A percentile compares a stretch with the other conserved stretches of the same genome.
Evolutionary conservation across 495 filamentous ascomycete genomes (phyloP).

Genomic region (Aspergillus sclerotioniger): DNA sequence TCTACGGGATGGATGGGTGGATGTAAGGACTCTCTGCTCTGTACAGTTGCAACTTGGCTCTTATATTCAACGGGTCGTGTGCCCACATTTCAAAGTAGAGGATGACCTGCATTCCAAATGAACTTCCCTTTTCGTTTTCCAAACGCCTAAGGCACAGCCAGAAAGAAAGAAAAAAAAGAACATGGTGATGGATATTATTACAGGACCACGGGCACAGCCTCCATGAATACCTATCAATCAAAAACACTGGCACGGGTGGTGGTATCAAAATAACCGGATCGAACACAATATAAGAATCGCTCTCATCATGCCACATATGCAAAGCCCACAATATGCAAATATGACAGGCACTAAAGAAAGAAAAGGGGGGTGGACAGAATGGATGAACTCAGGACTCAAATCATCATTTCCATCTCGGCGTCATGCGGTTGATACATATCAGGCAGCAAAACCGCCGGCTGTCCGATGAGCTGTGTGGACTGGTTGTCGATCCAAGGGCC

Average conservation of each 20-base stretch:
- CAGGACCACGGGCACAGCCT: conserved; percentile 7
- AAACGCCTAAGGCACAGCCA: conserved; percentile 9
- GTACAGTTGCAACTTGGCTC: background rate
- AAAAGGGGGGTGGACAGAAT: conserved; percentile 12
- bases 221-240: conserved; percentile 9
- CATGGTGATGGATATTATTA: conserved; percentile 6
- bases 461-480: conserved; percentile 38
- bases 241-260: conserved; percentile 9
- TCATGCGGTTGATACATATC: conserved; percentile 33
- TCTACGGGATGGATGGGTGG: too few species aligned
- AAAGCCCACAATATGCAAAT: background rate
- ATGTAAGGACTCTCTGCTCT: too few species aligned
- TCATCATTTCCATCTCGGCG: conserved; percentile 40
- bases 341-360: conserved; percentile 7
- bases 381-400: conserved; percentile 21
- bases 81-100: conserved; percentile 1
- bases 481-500: conserved; percentile 66
- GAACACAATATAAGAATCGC: conserved; percentile 15
- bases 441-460: conserved; percentile 34
- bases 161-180: background rate
- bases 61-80: background rate
- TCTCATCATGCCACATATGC: conserved; percentile 20
- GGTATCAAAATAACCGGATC: conserved; percentile 23
- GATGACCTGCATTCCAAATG: background rate
- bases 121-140: background rate